Percentiles rank a stretch among this genome's conserved stretches.
Conservation (phyloP, 176 grass and related monocot species). For the Rhynchospora tenuis region DNA sequence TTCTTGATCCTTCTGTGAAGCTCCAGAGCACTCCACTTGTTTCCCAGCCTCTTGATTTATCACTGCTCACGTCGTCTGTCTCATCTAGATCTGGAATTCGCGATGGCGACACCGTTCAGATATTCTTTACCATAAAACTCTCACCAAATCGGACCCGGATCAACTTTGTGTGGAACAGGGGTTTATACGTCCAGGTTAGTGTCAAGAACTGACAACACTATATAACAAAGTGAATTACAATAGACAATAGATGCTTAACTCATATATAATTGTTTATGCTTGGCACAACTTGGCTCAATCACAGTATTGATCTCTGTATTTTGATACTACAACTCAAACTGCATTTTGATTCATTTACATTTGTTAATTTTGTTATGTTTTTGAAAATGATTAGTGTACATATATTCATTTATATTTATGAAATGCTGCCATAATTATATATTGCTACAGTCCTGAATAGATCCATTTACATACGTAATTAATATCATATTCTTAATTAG, state of each 20-base stretch:
- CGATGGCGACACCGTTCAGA: constrained; percentile 58
- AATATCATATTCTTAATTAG: not conserved
- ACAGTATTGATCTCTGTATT: not conserved
- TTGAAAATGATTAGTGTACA: too few species aligned
- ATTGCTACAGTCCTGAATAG: not conserved
- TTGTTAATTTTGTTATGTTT: too few species aligned
- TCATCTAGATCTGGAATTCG: constrained; percentile 35
- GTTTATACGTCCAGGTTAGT: constrained; percentile 72
- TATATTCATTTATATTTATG: not conserved
- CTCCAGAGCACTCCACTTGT: constrained; percentile 58
- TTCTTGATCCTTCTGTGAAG: constrained; percentile 74
- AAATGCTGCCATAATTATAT: not conserved
- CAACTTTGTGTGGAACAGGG: constrained; percentile 87
- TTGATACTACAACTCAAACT: not conserved
- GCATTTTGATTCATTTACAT: not conserved
- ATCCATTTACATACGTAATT: not conserved
- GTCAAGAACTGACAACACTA: not conserved
- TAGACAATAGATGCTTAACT: not conserved
- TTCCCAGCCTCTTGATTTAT: constrained; percentile 69
- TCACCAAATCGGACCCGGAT: constrained; percentile 73
- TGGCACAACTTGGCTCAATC: not conserved
- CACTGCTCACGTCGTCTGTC: constrained; percentile 62
- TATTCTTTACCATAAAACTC: constrained; percentile 60
- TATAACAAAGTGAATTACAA: not conserved
- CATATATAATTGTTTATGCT: not conserved